Base-by-base conservation (phyloP, 2,329 filamentous ascomycete genomes). In the Penicillium sp. region DNA sequence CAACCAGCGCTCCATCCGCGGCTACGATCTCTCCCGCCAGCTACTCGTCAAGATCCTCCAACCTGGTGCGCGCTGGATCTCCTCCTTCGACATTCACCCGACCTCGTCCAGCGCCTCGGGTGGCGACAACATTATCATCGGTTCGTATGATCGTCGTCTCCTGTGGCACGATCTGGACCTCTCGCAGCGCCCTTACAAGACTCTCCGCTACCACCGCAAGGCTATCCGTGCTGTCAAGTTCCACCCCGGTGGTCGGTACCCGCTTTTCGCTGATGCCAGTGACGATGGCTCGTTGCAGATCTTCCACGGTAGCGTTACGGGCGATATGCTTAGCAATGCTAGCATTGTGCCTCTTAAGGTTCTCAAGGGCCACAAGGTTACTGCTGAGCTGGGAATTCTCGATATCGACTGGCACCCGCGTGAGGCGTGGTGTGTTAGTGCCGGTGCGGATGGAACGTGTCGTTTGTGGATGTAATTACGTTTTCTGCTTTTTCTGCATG, bases 121-220 rank as follows among this genome's bases (percentile, higher is more conserved):
- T 15, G 94, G 94, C 39, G 92, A 96, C 75, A 97, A 99, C 68
- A 75, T 99, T 49, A 90, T 97, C 52, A 90, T 97, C 9, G 91
- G 92, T 37, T 94, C 91, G 0, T 99, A 97, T 75, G 94, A 99
- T 75, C 87, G 92, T 60, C 86, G 93, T 40, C 80, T 99, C 2
- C 81, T 99, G 26, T 99, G 94, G 94, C 94, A 97, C 76, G 94
- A 99, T 75, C 82, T 97, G 47, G 94, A 99, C 62, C 84, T 99
- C 29, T 94, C 90, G 1, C 87, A 84, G 57, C 85, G 90, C 43
- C 94, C 94, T 0, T 97, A 96, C 80, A 97, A 97, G 80, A 97
- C 93, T 1, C 86, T 99, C 75, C 85, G 94, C 44, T 99, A 97
- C 78, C 94, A 99, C 76, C 78, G 84, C 55, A 90, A 96, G 73